A percentile compares a stretch with the other conserved stretches of the same genome.
These are phyloP conservation scores for Apiotrichum brassicae DNA, from an alignment of 1,284 basidiomycete genomes.

Conservation along the genomic window DNA sequence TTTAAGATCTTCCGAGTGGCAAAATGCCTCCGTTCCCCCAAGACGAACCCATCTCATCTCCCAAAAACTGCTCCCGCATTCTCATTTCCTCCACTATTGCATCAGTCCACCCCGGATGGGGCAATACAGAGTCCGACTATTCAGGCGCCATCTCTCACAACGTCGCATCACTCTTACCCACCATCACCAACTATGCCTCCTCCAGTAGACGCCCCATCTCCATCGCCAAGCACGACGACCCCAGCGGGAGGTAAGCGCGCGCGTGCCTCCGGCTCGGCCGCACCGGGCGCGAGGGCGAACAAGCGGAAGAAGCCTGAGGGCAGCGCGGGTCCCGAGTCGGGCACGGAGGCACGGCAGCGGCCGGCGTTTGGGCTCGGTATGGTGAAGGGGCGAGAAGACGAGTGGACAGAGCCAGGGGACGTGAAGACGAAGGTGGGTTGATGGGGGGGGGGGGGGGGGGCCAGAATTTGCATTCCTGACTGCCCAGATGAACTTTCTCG, in stretches of 20 bases:
- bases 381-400: conserved; percentile 34
- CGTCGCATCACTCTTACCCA: background rate
- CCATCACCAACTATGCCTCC: conserved; percentile 5
- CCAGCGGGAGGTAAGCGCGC: conserved; percentile 19
- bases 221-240: conserved; percentile 19
- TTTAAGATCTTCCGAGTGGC: too few relatives aligned
- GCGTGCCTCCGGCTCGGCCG: conserved; percentile 1
- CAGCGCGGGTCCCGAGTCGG: conserved; percentile 13
- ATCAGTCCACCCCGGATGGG: too few relatives aligned
- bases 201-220: conserved; percentile 15
- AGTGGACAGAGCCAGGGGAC: conserved; percentile 34
- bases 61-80: too few relatives aligned
- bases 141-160: conserved; percentile 10
- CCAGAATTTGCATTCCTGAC: background rate
- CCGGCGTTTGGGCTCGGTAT: conserved; percentile 19
- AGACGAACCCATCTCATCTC: too few relatives aligned
- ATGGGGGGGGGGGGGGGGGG: background rate
- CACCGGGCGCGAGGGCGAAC: conserved; percentile 10
- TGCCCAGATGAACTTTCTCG: conserved; percentile 40
- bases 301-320: conserved; percentile 39
- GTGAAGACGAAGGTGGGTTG: conserved; percentile 37
- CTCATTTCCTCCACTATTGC: too few relatives aligned
- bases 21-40: too few relatives aligned
- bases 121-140: too few relatives aligned
- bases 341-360: conserved; percentile 2